Conservation (phyloP, 2,329 filamentous ascomycete genomes). For the Aureobasidium mangrovei region DNA sequence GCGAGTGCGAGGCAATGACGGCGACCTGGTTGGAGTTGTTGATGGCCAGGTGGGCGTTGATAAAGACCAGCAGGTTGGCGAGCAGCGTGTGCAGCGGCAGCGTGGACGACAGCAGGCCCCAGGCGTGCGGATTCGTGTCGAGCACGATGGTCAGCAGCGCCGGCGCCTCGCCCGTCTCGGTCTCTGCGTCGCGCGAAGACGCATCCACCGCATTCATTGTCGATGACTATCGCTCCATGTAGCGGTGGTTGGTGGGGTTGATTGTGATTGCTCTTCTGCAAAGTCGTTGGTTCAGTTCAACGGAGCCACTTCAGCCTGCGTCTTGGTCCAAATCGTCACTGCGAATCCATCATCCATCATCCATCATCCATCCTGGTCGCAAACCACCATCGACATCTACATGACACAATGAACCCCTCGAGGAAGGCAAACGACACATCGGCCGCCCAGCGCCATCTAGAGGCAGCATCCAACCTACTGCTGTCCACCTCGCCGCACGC, state of each 20-base stretch:
- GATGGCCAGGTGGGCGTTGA: slow-evolving; percentile 91
- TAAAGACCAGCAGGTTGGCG: slow-evolving; percentile 85
- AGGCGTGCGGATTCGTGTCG: slow-evolving; percentile 93
- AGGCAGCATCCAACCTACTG: slow-evolving; percentile 6
- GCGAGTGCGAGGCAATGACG: slow-evolving; percentile 79
- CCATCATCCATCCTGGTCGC: neutral
- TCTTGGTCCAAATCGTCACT: slow-evolving; percentile 8
- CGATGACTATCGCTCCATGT: slow-evolving; percentile 11
- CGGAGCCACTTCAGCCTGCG: neutral
- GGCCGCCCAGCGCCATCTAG: slow-evolving; percentile 4
- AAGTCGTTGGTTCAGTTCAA: neutral
- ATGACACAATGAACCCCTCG: neutral
- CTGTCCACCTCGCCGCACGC: slow-evolving; percentile 7
- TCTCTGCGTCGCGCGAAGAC: slow-evolving; percentile 34
- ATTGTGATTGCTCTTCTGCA: neutral
- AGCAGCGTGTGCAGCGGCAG: slow-evolving; percentile 78
- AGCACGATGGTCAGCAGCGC: slow-evolving; percentile 85
- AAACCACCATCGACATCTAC: neutral
- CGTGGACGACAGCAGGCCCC: slow-evolving; percentile 65
- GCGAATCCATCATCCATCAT: neutral
- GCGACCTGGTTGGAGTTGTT: slow-evolving; percentile 91
- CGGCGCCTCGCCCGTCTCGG: slow-evolving; percentile 41
- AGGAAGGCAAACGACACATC: neutral
- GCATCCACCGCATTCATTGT: slow-evolving; percentile 60
- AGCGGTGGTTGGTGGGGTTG: neutral